Evolutionary conservation across 1,139 yeast genomes (phyloP).

Genomic region (Lodderomyces theae): DNA sequence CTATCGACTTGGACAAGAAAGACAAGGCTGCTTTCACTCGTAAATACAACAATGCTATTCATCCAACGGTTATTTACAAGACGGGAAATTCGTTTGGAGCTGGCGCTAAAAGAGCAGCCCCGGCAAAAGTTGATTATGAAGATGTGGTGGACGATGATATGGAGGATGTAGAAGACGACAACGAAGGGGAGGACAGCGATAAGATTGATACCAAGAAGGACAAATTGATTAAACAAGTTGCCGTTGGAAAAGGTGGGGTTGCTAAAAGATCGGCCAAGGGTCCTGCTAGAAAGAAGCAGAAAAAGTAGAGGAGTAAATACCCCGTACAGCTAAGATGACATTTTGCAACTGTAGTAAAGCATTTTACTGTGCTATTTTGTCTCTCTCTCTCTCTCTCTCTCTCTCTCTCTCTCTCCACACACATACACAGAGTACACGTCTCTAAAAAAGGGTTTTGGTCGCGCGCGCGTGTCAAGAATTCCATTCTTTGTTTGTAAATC

Average conservation of each 20-base stretch:
- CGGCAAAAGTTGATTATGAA: constrained; percentile 49
- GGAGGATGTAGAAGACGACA: constrained; percentile 30
- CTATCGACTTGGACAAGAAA: constrained; percentile 59
- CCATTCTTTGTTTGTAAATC: too few relatives aligned
- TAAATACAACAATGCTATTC: constrained; percentile 68
- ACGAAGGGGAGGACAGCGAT: constrained; percentile 26
- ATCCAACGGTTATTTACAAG: constrained; percentile 83
- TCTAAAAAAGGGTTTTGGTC: too few relatives aligned
- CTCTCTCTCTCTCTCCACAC: too few relatives aligned
- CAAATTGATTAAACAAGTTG: constrained; percentile 42
- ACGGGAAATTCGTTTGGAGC: constrained; percentile 54
- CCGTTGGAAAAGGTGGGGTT: constrained; percentile 15
- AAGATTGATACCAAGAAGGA: constrained; percentile 41
- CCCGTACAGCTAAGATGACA: too few relatives aligned
- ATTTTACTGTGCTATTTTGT: too few relatives aligned
- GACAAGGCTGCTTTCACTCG: constrained; percentile 85
- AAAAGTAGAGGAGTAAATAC: constrained; percentile 4
- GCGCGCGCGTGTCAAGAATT: too few relatives aligned
- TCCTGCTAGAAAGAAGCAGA: constrained; percentile 18
- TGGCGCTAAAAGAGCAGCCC: constrained; percentile 32
- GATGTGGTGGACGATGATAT: constrained; percentile 68
- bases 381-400: too few relatives aligned
- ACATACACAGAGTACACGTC: too few relatives aligned
- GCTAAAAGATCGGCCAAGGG: constrained; percentile 8
- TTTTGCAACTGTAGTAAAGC: too few relatives aligned